Base-by-base conservation (phyloP, 225 moss, liverwort and hornwort genomes). In the Thuidium tamariscinum region DNA sequence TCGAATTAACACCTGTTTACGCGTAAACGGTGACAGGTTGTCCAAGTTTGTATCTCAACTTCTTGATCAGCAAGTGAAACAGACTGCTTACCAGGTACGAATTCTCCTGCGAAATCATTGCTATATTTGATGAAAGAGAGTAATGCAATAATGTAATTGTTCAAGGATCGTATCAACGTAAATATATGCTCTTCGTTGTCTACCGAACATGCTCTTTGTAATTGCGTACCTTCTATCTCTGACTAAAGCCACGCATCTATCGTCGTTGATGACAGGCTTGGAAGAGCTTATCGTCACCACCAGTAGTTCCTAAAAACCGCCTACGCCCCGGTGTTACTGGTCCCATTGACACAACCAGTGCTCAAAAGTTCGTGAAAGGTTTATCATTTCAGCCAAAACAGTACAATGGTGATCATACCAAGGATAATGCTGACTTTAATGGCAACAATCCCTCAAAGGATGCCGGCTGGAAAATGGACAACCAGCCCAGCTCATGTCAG, bases 281-380 rank as follows among this genome's bases (percentile, higher is more conserved):
- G 98, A 91, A 90, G 83, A 87, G 87, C 20, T 87, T 98, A 77
- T 94, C 94, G 37, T 87, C 83, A 77, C 89, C 91, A 61, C 72
- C 94, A 48, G 64, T 84, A 82, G 83, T 80, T 84, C 93, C 92
- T 75, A 89, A 89, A 79, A 86, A 83, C 82, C 95, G 94, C 81
- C 86, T 95, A 69, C 94, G 94, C 91, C 97, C 98, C 77, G 95
- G 98, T 81, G 87, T 95, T 41, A 98, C 93, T 89, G 97, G 92
- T 78, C 94, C 94, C 16, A 91, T 96, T 52, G 90, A 93, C 62
- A 82, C 67, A 61, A 77, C 87, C 86, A 61, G 89, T 84, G 87
- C 86, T 73, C 93, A 88, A 83, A 91, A 80, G 21, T 92, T 88
- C 65, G 89, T 74, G 66, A 89, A 77, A 83, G 77, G 88, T 62